Evolutionary conservation across 2,329 filamentous ascomycete species (phyloP).

Genomic region (Blastomyces percursus): DNA sequence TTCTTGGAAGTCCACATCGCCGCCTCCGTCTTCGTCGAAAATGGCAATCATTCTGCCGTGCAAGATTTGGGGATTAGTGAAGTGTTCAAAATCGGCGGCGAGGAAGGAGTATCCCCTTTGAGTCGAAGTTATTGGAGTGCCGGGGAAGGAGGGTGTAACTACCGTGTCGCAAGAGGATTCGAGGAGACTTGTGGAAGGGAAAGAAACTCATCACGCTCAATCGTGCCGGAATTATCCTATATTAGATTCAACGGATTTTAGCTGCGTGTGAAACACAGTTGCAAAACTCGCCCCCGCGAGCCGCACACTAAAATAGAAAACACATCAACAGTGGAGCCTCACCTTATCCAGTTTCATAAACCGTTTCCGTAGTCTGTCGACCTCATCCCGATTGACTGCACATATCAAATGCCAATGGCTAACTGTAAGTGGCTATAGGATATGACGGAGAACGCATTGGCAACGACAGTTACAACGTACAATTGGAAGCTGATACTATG

Average conservation of each 20-base stretch:
- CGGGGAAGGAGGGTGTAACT: slow-evolving; percentile 19
- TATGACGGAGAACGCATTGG: not conserved
- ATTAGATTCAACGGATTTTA: not conserved
- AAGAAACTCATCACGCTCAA: slow-evolving; percentile 97
- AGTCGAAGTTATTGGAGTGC: not conserved
- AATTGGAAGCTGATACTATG: slow-evolving; percentile 94
- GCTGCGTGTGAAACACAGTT: not conserved
- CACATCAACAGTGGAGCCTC: slow-evolving; percentile 6
- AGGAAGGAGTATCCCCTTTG: not conserved
- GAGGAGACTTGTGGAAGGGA: slow-evolving; percentile 95
- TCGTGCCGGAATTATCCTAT: slow-evolving; percentile 94
- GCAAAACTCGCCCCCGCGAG: not conserved
- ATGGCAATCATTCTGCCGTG: slow-evolving; percentile 87
- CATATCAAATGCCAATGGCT: slow-evolving; percentile 6
- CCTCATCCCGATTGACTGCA: slow-evolving; percentile 90
- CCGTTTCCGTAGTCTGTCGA: slow-evolving; percentile 86
- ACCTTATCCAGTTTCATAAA: slow-evolving; percentile 99
- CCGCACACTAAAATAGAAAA: not conserved
- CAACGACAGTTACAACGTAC: slow-evolving; percentile 42
- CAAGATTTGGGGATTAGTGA: not conserved
- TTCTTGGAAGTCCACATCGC: slow-evolving; percentile 97
- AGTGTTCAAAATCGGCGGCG: not conserved
- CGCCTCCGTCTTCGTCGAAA: slow-evolving; percentile 96
- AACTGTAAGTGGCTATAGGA: not conserved
- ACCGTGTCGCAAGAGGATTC: slow-evolving; percentile 93